These are phyloP conservation scores for Coccomyxa sp. DNA, from an alignment of 139 green algal genomes.

Conservation along the genomic window DNA sequence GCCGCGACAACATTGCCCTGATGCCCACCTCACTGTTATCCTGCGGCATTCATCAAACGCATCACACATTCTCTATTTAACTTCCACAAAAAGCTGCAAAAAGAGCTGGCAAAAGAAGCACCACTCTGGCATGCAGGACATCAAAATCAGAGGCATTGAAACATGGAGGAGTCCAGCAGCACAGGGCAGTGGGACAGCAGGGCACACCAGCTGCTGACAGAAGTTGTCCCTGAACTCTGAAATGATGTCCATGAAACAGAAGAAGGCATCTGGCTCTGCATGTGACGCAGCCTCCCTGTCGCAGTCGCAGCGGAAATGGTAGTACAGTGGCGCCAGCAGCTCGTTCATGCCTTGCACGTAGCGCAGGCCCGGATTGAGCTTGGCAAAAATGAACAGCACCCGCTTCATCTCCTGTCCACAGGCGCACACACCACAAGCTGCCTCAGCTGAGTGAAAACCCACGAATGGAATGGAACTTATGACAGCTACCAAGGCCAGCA, in stretches of 20 bases:
- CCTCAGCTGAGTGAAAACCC: not conserved
- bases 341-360: conserved; percentile 99
- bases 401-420: conserved; percentile 69
- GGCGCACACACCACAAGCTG: not conserved
- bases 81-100: no score
- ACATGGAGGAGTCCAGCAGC: no score
- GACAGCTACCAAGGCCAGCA: no score
- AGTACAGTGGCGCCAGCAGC: conserved; percentile 89
- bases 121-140: no score
- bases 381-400: conserved; percentile 93
- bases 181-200: no score
- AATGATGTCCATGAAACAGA: conserved; percentile 84
- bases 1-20: conserved; percentile 62
- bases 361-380: conserved; percentile 92
- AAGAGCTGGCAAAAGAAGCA: no score
- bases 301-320: conserved; percentile 58
- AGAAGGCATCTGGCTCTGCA: conserved; percentile 92
- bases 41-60: no score
- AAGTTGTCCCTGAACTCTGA: conserved; percentile 90
- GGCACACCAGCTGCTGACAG: conserved; percentile 75
- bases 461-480: not conserved
- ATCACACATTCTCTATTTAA: no score
- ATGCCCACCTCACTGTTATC: conserved; percentile 91
- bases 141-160: no score
- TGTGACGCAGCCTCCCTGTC: conserved; percentile 8